Evolutionary conservation across 202 grass and related monocot genomes (phyloP).

Genomic region (Saccharum hybrid): DNA sequence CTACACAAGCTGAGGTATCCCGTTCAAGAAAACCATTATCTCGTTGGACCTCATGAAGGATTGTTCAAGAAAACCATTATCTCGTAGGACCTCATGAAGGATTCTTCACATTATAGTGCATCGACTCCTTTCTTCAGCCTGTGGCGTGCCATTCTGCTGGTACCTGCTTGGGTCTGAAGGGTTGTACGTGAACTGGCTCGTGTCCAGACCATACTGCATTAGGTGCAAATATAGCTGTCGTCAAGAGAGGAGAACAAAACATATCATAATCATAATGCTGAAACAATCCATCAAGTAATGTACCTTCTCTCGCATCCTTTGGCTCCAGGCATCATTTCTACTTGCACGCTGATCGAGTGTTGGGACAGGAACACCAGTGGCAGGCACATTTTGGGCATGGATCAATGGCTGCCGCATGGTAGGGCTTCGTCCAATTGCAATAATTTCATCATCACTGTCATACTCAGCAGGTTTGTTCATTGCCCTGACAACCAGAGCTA

Average conservation of each 20-base stretch:
- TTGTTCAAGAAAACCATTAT: too few relatives aligned
- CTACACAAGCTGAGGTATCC: constrained; percentile 42
- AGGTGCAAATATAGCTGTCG: constrained; percentile 13
- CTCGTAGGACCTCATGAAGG: too few relatives aligned
- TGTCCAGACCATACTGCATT: constrained; percentile 92
- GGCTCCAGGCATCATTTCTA: constrained; percentile 88
- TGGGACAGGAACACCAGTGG: constrained; percentile 73
- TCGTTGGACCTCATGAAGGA: background rate
- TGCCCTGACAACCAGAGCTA: constrained; percentile 84
- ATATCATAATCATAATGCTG: constrained; percentile 13
- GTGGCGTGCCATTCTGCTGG: constrained; percentile 63
- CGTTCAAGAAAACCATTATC: constrained; percentile 18
- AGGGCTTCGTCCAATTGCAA: constrained; percentile 50
- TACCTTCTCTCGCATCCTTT: constrained; percentile 98
- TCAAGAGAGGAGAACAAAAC: constrained; percentile 8
- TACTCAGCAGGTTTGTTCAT: constrained; percentile 85
- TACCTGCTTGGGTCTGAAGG: constrained; percentile 71
- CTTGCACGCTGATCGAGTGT: constrained; percentile 75
- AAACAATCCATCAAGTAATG: constrained; percentile 11
- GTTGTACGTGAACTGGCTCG: constrained; percentile 87
- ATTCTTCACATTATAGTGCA: constrained; percentile 67
- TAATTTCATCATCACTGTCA: constrained; percentile 91
- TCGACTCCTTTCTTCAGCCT: constrained; percentile 58
- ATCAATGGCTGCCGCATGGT: constrained; percentile 68
- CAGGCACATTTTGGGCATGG: constrained; percentile 61